These are phyloP conservation scores for Primulina tabacum DNA, from an alignment of 257 asterid species.

Conservation along the genomic window DNA sequence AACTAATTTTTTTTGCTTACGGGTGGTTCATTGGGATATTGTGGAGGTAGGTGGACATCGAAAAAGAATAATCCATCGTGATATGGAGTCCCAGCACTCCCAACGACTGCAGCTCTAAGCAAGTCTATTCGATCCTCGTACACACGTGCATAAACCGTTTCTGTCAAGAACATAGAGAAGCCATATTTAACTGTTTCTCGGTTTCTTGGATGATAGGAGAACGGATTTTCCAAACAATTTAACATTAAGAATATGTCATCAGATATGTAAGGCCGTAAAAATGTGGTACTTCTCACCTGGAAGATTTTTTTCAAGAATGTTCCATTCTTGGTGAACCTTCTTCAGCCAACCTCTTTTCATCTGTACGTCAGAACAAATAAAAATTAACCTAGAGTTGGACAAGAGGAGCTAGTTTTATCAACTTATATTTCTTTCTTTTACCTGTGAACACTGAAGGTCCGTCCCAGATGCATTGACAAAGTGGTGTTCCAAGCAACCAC, in stretches of 20 bases:
- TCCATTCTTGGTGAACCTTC: conserved; percentile 91
- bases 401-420: background rate
- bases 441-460: conserved; percentile 57
- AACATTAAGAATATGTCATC: background rate
- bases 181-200: background rate
- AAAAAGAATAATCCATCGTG: conserved; percentile 87
- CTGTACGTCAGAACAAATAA: conserved; percentile 36
- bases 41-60: conserved; percentile 76
- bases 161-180: conserved; percentile 36
- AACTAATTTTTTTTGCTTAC: conserved; percentile 41
- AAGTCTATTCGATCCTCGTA: conserved; percentile 80
- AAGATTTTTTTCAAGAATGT: conserved; percentile 72
- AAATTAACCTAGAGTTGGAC: conserved; percentile 9
- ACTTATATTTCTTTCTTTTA: conserved; percentile 20
- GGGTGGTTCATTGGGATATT: conserved; percentile 88
- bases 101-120: conserved; percentile 78
- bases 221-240: background rate
- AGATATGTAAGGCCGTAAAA: background rate
- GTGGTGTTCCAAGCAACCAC: conserved; percentile 80
- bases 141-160: conserved; percentile 64
- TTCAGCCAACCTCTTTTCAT: conserved; percentile 69
- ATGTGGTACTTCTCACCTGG: conserved; percentile 61
- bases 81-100: conserved; percentile 90
- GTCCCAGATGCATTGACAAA: conserved; percentile 51
- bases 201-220: background rate